Evolutionary conservation across 352 stramenopile genomes (phyloP), one percentile per base, ranked within the genome.

Genomic region (Sclerospora graminicola): DNA sequence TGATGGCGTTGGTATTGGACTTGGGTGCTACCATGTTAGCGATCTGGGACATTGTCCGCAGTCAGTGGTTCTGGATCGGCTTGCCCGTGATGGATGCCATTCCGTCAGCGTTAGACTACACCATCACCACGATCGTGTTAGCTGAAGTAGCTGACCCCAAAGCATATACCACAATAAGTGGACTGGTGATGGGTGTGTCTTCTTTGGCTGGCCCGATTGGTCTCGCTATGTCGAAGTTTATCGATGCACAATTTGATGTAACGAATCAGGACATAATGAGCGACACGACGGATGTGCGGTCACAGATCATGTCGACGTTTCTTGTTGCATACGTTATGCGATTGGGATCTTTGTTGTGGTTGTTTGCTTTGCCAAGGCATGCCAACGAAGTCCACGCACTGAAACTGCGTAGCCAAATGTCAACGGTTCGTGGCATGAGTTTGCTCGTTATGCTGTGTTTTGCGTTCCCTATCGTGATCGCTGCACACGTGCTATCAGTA

Each of bases 41-140:
- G 15, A 63, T 80, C 34, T 87, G 70, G 60, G 37, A 74, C 23
- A 31, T 85, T 32, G 57, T 84, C 8, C 64, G 74, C n/a, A 79
- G 48, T 27, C 72, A 84, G 41, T 84, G 61, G 60, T 63, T 88
- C 28, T 85, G 63, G 64, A 69, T 83, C 36, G 75, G 72, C 16
- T 51, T 84, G 29, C 60, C 75, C 3, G 55, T 82, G 13, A 56
- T 83, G 39, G 72, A 82, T 41, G 52, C 57, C 9, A 62, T 82
- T 6, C 72, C 72, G 26, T 71, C 66, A 1, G 62, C 42, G 0
- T 39, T 87, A 1, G 57, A 77, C 43, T 84, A 74, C 48, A 60
- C 76, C 26, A 71, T 84, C 30, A 56, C 66, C 15, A 75, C 57
- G 1, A 41, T 67, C 11, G 40, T 79, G 5, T 45, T 85, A 23